Base-by-base conservation (phyloP, 805 yeast species). In the Candida multigemmis region DNA sequence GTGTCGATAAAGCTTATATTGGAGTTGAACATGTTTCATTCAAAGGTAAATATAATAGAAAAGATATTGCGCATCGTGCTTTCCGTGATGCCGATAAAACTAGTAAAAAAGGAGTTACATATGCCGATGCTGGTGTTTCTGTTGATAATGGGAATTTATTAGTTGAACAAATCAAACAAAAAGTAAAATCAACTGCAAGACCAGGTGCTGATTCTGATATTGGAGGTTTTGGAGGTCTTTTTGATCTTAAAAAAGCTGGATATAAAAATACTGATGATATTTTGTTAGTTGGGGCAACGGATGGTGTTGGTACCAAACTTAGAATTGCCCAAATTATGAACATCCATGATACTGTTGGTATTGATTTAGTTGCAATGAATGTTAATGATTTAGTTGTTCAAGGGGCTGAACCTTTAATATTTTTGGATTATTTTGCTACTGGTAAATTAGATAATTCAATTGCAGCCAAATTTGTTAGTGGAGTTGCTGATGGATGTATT, bases 141-240 rank as follows among this genome's bases (percentile, higher is more conserved):
- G 96, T 91, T 24, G 99, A 91, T 50, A 79, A 82, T 35, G 99
- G 99, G 41, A 91, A 91, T 58, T 50, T 68, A 41, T 71, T 91
- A 31, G 97, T 91, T 23, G 87, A 87, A 51, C 76, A 78, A 43
- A 91, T 91, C 58, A 91, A 91, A 59, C 73, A 77, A 26, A 73
- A 77, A 57, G 99, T 91, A 27, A 84, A 80, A 53, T 79, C 95
- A 5, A 91, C 99, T 7, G 77, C 81, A 21, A 78, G 99, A 59
- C 68, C 93, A 18, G 99, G 99, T 46, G 91, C 99, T 19, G 96
- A 91, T 48, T 83, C 96, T 10, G 95, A 86, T 42, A 91, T 91
- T 43, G 99, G 99, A 49, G 99, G 99, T 2, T 91, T 91, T 48
- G 99, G 99, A 40, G 99, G 99, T 40, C 61, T 89, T 23, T 93